Percentiles rank a stretch among this genome's conserved stretches.
Conservation (phyloP, 257 asterid species). For the Solanum sparsipilum region DNA sequence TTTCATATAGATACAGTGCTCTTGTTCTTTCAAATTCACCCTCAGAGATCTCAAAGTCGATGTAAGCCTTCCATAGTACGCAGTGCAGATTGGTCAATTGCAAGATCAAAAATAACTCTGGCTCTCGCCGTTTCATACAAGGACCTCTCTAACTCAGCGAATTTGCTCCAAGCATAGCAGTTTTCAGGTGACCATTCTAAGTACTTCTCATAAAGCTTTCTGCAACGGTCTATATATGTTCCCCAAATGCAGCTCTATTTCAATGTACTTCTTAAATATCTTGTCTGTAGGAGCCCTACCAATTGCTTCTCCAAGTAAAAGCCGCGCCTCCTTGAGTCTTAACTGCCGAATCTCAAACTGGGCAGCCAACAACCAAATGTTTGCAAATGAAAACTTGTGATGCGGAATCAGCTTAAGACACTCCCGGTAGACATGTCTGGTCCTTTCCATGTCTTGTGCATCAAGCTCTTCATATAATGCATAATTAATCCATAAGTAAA, state of each 20-base stretch:
- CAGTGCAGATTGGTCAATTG: not conserved
- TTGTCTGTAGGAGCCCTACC: conserved; percentile 18
- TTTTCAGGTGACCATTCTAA: not conserved
- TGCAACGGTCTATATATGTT: not conserved
- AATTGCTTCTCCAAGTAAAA: conserved; percentile 17
- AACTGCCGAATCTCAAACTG: not conserved
- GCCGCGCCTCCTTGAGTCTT: conserved; percentile 4
- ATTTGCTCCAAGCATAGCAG: not conserved
- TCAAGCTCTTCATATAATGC: not conserved
- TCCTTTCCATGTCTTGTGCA: not conserved
- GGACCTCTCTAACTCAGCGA: not conserved
- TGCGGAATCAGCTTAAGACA: not conserved
- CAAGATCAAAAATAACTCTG: not conserved
- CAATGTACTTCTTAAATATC: not conserved
- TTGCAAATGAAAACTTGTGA: not conserved
- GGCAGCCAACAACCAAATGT: not conserved
- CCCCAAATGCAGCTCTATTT: not conserved
- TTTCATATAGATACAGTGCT: not conserved
- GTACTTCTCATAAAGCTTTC: not conserved
- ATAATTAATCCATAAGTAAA: not conserved
- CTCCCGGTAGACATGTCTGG: not conserved
- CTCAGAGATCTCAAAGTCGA: too few species aligned
- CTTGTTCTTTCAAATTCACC: not conserved
- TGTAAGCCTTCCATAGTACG: too few species aligned
- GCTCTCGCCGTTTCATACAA: not conserved